Conservation (phyloP, 2,329 filamentous ascomycete genomes). For the Aspergillus novofumigatus region DNA sequence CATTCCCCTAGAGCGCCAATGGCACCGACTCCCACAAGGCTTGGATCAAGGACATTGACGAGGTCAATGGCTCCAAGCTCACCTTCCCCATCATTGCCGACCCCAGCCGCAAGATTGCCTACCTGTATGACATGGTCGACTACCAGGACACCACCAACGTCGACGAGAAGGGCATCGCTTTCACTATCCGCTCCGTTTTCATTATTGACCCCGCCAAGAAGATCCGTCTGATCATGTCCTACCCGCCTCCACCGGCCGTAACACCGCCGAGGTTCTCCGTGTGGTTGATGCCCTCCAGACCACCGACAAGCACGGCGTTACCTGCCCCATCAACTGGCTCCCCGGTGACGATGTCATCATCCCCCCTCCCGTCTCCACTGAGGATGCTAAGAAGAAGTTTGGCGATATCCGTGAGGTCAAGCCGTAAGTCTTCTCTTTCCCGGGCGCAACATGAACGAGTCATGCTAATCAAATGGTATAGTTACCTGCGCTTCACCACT, state of each 20-base stretch:
- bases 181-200: constrained; percentile 94
- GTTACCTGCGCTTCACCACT: constrained; percentile 36
- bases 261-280: constrained; percentile 74
- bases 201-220: constrained; percentile 93
- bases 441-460: neutral
- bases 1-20: constrained; percentile 61
- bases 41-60: constrained; percentile 88
- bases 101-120: constrained; percentile 72
- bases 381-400: constrained; percentile 85
- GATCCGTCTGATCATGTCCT: constrained; percentile 87
- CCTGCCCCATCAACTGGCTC: constrained; percentile 87
- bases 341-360: constrained; percentile 91
- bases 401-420: constrained; percentile 63
- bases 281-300: constrained; percentile 77
- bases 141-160: constrained; percentile 80
- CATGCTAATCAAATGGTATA: constrained; percentile 11
- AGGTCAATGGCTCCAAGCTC: constrained; percentile 69
- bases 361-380: constrained; percentile 74
- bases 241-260: constrained; percentile 85
- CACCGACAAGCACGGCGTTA: constrained; percentile 83
- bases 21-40: constrained; percentile 75
- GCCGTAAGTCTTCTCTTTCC: constrained; percentile 40
- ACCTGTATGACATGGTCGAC: constrained; percentile 79
- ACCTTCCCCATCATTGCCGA: constrained; percentile 79
- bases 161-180: constrained; percentile 74